phyloP scores from a whole-genome alignment of 1,139 yeast genomes.

The Yamadazyma jaroonii region DNA sequence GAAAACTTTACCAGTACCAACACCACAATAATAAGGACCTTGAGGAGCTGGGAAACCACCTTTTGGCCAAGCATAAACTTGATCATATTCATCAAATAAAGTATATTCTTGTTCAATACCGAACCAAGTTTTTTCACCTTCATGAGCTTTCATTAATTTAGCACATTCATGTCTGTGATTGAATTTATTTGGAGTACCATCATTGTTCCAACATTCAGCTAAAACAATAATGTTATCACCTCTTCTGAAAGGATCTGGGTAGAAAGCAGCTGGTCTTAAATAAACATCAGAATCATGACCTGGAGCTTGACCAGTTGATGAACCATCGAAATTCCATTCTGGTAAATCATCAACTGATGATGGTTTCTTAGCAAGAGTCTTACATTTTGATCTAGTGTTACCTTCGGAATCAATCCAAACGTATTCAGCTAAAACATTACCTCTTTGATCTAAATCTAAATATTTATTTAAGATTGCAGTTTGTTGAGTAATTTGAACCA shows the following conservation, averaged over 20 bases:
- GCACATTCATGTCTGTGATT: constrained; percentile 98
- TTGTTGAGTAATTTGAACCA: constrained; percentile 60
- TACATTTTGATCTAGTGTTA: constrained; percentile 90
- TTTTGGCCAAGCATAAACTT: constrained; percentile 98
- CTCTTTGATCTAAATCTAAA: constrained; percentile 79
- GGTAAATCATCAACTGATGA: constrained; percentile 82
- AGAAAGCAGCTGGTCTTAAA: constrained; percentile 89
- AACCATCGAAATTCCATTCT: constrained; percentile 99
- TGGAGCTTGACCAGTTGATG: constrained; percentile 98
- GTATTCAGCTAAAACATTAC: constrained; percentile 89
- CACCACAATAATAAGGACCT: constrained; percentile 99
- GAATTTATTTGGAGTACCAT: constrained; percentile 97
- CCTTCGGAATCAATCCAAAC: constrained; percentile 97
- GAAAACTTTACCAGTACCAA: constrained; percentile 96
- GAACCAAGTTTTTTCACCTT: constrained; percentile 86
- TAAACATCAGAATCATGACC: constrained; percentile 96
- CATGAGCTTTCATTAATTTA: constrained; percentile 92
- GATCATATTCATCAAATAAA: constrained; percentile 83
- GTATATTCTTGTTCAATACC: constrained; percentile 99
- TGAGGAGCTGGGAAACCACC: constrained; percentile 99
- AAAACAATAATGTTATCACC: constrained; percentile 95
- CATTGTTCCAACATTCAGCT: constrained; percentile 97
- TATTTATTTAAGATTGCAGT: constrained; percentile 79
- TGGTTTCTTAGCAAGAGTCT: constrained; percentile 72
- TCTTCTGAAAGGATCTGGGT: constrained; percentile 95